Percentiles rank a stretch among this genome's conserved stretches.
These are phyloP conservation scores for Hypericum androsaemum DNA, from an alignment of 345 rosid species.

Conservation along the genomic window DNA sequence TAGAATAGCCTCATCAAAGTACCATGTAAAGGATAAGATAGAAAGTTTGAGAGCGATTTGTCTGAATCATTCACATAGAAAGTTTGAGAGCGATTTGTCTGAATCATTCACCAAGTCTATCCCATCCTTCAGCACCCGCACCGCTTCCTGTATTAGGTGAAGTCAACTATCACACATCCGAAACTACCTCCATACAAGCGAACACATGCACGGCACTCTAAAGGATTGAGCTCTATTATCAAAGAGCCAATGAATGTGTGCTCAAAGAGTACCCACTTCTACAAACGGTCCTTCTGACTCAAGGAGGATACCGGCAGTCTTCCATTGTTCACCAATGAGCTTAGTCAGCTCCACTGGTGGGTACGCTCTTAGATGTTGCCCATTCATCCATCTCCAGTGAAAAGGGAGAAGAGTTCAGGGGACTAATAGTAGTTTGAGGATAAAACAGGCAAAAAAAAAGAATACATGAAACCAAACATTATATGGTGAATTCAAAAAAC, in stretches of 20 bases:
- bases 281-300: constrained; percentile 57
- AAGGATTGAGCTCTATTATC: neutral
- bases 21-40: constrained; percentile 69
- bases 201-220: constrained; percentile 6
- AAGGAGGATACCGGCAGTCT: constrained; percentile 45
- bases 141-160: constrained; percentile 58
- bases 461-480: neutral
- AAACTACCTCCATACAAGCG: too few species aligned
- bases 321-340: constrained; percentile 85
- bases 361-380: constrained; percentile 69
- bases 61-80: constrained; percentile 89
- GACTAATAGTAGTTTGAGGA: constrained; percentile 3
- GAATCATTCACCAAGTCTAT: constrained; percentile 88
- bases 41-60: constrained; percentile 57
- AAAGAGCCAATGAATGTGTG: constrained; percentile 32
- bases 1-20: constrained; percentile 56
- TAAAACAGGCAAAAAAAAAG: constrained; percentile 3
- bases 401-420: constrained; percentile 1
- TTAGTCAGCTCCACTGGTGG: constrained; percentile 49
- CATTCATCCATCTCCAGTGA: constrained; percentile 89
- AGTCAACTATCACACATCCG: neutral
- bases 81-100: constrained; percentile 67
- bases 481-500: neutral
- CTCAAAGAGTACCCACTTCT: constrained; percentile 42
- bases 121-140: constrained; percentile 83